phyloP scores from a whole-genome alignment of 2,329 filamentous ascomycete genomes.

The Pezicula radicicola region DNA sequence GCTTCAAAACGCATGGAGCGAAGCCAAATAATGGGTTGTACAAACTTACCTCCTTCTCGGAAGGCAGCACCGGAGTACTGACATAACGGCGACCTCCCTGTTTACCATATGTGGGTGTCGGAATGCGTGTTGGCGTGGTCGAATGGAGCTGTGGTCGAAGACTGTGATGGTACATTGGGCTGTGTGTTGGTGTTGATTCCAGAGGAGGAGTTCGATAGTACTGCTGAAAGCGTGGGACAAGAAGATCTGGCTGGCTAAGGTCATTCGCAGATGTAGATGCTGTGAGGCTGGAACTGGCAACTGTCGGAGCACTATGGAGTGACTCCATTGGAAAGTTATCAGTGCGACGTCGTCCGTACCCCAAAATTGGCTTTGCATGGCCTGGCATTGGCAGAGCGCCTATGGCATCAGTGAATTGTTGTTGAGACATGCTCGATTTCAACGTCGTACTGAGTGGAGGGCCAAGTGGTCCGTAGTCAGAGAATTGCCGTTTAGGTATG shows the following conservation, averaged over 20 bases:
- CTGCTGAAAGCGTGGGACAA: neutral
- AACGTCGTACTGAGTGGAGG: too few species aligned
- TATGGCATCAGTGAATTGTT: neutral
- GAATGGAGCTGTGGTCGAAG: neutral
- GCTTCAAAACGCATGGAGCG: too few species aligned
- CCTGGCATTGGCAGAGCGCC: neutral
- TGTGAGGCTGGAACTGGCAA: slow-evolving; percentile 14
- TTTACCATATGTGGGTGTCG: slow-evolving; percentile 4
- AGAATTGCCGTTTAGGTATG: too few species aligned
- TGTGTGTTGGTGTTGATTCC: neutral
- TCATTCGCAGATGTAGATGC: slow-evolving; percentile 16
- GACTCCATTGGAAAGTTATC: slow-evolving; percentile 2
- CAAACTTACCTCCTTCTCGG: slow-evolving; percentile 14
- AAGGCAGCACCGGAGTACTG: slow-evolving; percentile 8
- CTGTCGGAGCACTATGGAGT: slow-evolving; percentile 15
- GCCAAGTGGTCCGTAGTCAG: too few species aligned
- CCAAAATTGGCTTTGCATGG: neutral
- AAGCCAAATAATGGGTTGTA: neutral
- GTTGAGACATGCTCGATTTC: neutral
- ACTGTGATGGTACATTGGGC: slow-evolving; percentile 8
- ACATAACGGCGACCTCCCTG: slow-evolving; percentile 7
- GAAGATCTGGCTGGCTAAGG: slow-evolving; percentile 6
- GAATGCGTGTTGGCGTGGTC: slow-evolving; percentile 8
- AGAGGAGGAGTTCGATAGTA: neutral
- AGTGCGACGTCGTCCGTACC: neutral